Conservation (phyloP, 2,329 filamentous ascomycete genomes). For the Fusarium sp. region DNA sequence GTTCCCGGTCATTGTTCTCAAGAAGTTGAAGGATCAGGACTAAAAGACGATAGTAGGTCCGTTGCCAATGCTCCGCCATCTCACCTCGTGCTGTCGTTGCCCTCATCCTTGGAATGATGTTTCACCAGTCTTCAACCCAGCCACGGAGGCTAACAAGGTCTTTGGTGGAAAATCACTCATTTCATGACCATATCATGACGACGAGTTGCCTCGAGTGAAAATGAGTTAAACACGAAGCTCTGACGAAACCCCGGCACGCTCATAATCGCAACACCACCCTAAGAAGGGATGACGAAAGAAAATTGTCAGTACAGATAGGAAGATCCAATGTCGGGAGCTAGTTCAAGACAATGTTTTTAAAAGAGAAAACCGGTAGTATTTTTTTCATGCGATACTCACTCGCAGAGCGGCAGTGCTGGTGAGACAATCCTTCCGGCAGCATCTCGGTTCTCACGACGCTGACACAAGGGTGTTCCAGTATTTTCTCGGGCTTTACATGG, state of each 20-base stretch:
- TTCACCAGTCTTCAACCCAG: background rate
- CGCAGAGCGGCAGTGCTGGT: background rate
- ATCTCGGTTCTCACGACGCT: background rate
- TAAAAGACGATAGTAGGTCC: background rate
- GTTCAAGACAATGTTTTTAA: background rate
- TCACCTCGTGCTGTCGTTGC: background rate
- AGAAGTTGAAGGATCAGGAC: background rate
- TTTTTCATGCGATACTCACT: background rate
- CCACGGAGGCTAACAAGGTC: background rate
- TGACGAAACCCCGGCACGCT: background rate
- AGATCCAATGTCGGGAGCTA: background rate
- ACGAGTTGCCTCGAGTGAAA: fast-evolving
- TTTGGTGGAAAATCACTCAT: background rate
- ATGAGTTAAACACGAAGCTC: background rate
- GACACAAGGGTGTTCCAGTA: background rate
- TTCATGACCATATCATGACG: background rate
- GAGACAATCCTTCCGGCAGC: background rate
- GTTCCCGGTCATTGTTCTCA: background rate
- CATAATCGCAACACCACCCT: background rate
- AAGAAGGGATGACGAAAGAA: background rate
- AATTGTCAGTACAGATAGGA: too few relatives aligned
- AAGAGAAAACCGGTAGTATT: too few relatives aligned
- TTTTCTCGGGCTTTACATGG: background rate
- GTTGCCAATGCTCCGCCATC: background rate
- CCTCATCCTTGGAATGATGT: background rate